These are phyloP conservation scores for Sordariomycetes sp. DNA, from an alignment of 2,329 filamentous ascomycete species.

Conservation along the genomic window DNA sequence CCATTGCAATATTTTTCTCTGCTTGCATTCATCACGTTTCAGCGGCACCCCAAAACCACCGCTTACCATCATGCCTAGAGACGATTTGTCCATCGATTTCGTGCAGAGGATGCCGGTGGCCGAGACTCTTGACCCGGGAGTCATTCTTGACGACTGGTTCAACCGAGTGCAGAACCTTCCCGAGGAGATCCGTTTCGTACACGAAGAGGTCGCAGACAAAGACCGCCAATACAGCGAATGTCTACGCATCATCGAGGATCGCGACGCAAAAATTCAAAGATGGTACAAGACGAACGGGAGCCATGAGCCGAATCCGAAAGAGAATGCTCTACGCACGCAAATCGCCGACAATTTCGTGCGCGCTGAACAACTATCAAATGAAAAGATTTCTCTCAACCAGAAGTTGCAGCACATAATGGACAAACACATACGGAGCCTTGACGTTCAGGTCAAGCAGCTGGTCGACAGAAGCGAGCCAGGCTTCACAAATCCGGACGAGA, in stretches of 20 bases:
- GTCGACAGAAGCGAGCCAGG: conserved; percentile 53
- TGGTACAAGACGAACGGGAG: conserved; percentile 72
- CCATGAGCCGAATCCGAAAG: conserved; percentile 65
- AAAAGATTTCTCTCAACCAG: conserved; percentile 63
- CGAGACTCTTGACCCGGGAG: conserved; percentile 54
- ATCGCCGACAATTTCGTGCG: conserved; percentile 60
- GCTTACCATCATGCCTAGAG: conserved; percentile 64
- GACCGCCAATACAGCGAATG: conserved; percentile 64
- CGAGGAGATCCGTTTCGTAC: conserved; percentile 73
- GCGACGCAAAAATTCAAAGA: conserved; percentile 69
- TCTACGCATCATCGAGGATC: conserved; percentile 58
- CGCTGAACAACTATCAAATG: conserved; percentile 61
- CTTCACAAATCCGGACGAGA: conserved; percentile 52
- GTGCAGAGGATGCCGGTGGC: conserved; percentile 55
- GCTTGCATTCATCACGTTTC: conserved; percentile 7
- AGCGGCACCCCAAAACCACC: conserved; percentile 13
- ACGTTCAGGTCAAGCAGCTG: conserved; percentile 52
- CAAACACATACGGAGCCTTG: conserved; percentile 54
- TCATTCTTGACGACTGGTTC: conserved; percentile 72
- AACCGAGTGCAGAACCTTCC: conserved; percentile 69
- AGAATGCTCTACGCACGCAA: conserved; percentile 56
- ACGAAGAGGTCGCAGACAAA: conserved; percentile 76
- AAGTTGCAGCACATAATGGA: conserved; percentile 53
- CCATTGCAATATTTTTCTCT: not conserved
- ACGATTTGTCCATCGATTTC: conserved; percentile 64